Evolutionary conservation across 495 filamentous ascomycete species (phyloP).

Genomic region (Neurospora sp.): DNA sequence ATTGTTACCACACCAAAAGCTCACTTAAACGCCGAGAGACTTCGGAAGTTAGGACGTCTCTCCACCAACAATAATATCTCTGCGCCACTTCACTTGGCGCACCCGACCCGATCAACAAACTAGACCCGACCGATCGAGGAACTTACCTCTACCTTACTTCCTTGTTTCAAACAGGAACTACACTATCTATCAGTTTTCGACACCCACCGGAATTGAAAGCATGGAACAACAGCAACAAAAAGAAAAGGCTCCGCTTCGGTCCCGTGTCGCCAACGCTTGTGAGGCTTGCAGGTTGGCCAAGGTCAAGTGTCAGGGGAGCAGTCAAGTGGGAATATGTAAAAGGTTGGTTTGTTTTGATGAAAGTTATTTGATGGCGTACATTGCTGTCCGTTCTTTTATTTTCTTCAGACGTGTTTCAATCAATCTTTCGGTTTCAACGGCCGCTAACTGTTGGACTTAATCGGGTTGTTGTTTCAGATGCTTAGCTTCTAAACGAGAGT

Average conservation of each 20-base stretch:
- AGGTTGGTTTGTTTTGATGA: slow-evolving; percentile 20
- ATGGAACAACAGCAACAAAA: neutral
- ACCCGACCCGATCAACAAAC: neutral
- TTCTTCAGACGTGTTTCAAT: neutral
- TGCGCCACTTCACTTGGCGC: neutral
- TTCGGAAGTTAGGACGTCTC: neutral
- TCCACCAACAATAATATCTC: neutral
- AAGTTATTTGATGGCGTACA: neutral
- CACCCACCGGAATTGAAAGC: neutral
- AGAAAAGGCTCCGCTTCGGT: slow-evolving; percentile 3
- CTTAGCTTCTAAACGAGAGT: slow-evolving; percentile 38
- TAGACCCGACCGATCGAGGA: neutral
- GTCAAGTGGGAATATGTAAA: slow-evolving; percentile 34
- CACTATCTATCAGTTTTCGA: neutral
- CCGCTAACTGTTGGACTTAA: neutral
- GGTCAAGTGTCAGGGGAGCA: slow-evolving; percentile 33
- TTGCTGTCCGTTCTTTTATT: neutral
- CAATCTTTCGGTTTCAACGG: neutral
- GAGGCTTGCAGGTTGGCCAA: slow-evolving; percentile 38
- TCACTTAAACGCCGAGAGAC: neutral
- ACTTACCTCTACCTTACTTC: neutral
- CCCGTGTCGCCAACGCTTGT: slow-evolving; percentile 33
- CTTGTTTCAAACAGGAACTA: neutral
- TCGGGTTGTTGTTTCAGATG: slow-evolving; percentile 21
- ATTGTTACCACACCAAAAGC: neutral